These are phyloP conservation scores for Trichoderma cornu-damae DNA, from an alignment of 2,329 filamentous ascomycete species.

Conservation along the genomic window DNA sequence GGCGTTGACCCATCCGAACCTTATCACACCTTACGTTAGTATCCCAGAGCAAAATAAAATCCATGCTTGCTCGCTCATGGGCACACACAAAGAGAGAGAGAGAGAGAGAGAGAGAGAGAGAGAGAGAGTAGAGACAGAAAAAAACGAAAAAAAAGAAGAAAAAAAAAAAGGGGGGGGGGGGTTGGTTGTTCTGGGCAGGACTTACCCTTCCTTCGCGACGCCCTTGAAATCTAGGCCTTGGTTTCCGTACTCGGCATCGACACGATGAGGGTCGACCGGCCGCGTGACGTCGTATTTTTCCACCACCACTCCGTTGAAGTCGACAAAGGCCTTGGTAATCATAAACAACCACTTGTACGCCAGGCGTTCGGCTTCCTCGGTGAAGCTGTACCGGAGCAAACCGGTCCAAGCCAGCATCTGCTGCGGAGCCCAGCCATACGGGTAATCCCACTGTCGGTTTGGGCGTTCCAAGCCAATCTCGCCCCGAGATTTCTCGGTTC, in stretches of 20 bases:
- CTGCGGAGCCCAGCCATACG: conserved; percentile 96
- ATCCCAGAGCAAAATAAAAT: background rate
- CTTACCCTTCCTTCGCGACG: conserved; percentile 91
- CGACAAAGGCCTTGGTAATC: conserved; percentile 97
- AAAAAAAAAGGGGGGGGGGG: too few relatives aligned
- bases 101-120: too few relatives aligned
- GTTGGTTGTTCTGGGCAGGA: too few relatives aligned
- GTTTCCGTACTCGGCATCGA: conserved; percentile 96
- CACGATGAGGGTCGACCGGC: conserved; percentile 82
- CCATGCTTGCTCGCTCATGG: background rate
- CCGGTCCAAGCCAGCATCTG: conserved; percentile 98
- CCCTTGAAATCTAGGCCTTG: conserved; percentile 94
- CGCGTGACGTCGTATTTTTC: conserved; percentile 98
- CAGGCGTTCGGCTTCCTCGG: conserved; percentile 80
- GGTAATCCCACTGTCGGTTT: conserved; percentile 97
- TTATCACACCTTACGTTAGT: conserved; percentile 39
- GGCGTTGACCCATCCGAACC: conserved; percentile 98
- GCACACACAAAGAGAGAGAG: too few relatives aligned
- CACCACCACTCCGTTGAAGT: conserved; percentile 96
- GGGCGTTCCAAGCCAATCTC: conserved; percentile 73
- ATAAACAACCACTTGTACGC: conserved; percentile 98
- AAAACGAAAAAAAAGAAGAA: too few relatives aligned
- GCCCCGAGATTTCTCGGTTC: conserved; percentile 84
- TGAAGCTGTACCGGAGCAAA: conserved; percentile 83
- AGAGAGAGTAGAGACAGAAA: too few relatives aligned